Evolutionary conservation across 768 basidiomycete genomes (phyloP), one percentile per base, ranked within the genome.

Genomic region (Lactarius evosmus): DNA sequence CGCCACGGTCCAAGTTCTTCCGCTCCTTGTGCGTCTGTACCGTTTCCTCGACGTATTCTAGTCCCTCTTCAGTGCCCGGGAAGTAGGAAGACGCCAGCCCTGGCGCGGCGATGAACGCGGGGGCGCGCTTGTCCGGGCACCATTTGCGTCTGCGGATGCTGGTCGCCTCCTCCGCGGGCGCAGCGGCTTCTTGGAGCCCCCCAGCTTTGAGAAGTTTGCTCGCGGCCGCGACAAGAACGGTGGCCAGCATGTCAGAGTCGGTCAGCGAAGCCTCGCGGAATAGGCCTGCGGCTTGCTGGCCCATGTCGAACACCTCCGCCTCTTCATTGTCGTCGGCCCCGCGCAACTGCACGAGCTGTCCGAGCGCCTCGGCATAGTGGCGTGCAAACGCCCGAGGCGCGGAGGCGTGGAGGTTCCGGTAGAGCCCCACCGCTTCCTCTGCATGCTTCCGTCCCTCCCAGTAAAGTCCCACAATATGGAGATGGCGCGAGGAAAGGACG

Each of bases 351-450:
- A 61, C 55, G 49, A 61, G 38, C 38, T 56, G 55, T 22, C 46
- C 63, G 38, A 61, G 34, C 6, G 63, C 63, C 49, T 65, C 63
- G 8, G 63, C 63, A 32, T 60, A 61, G 38, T 56, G 63, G 1
- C 30, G 25, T n/a, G 55, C 63, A 36, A 51, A 65, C 3, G 50
- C 55, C 4, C 27, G 46, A 0, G 63, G 54, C 8, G 63, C 63
- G 16, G 59, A 60, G 8, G 55, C 25, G 59, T 65, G 38, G 12
- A 65, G 49, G 25, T 25, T 50, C 19, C 38, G 59, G 12, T 60
- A 7, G 17, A 36, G 8, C 32, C 44, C 59, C 11, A 61, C 55
- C 8, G 59, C 38, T 29, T 65, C 63, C 22, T 61, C 38, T 44
- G 63, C 63, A 27, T 17, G 30, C 46, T 61, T 65, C 7, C 54